phyloP scores from a whole-genome alignment of 345 rosid species.

The Bruguiera gymnorhiza region DNA sequence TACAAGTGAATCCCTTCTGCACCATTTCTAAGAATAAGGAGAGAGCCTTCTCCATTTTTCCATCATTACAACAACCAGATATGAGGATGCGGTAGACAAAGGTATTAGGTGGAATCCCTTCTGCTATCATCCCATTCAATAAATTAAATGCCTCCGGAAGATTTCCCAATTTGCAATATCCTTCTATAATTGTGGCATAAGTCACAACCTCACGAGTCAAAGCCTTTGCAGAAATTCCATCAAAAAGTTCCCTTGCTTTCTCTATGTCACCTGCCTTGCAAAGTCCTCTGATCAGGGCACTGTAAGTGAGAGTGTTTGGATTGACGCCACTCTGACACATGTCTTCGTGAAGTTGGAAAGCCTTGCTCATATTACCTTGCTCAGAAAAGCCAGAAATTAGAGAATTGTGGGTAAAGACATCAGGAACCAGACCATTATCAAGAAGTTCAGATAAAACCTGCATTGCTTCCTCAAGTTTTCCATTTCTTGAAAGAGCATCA shows the following conservation, averaged over 20 bases:
- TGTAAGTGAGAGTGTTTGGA: slow-evolving; percentile 63
- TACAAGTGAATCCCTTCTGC: slow-evolving; percentile 47
- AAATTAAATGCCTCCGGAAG: slow-evolving; percentile 55
- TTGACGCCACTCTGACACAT: slow-evolving; percentile 52
- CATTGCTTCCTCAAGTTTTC: slow-evolving; percentile 58
- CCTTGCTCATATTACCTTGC: slow-evolving; percentile 43
- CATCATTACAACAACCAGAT: slow-evolving; percentile 66
- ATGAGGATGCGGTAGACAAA: slow-evolving; percentile 59
- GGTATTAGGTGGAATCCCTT: slow-evolving; percentile 58
- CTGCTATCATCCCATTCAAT: slow-evolving; percentile 52
- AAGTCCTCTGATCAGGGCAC: slow-evolving; percentile 59
- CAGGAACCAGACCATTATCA: slow-evolving; percentile 53
- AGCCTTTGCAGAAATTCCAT: slow-evolving; percentile 56
- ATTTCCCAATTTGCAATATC: slow-evolving; percentile 66
- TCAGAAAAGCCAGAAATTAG: slow-evolving; percentile 63
- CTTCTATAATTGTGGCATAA: slow-evolving; percentile 66
- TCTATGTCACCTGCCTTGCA: slow-evolving; percentile 52
- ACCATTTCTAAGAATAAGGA: slow-evolving; percentile 47
- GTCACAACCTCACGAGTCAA: slow-evolving; percentile 50
- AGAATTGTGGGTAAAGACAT: slow-evolving; percentile 57
- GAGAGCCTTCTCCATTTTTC: slow-evolving; percentile 51
- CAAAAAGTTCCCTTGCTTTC: slow-evolving; percentile 55
- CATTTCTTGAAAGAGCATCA: slow-evolving; percentile 59
- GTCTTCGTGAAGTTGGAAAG: slow-evolving; percentile 42
- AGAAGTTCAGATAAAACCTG: slow-evolving; percentile 52